A percentile compares a stretch with the other conserved stretches of the same genome.
These are phyloP conservation scores for Lactarius sp. DNA, from an alignment of 768 basidiomycete species.

Conservation along the genomic window DNA sequence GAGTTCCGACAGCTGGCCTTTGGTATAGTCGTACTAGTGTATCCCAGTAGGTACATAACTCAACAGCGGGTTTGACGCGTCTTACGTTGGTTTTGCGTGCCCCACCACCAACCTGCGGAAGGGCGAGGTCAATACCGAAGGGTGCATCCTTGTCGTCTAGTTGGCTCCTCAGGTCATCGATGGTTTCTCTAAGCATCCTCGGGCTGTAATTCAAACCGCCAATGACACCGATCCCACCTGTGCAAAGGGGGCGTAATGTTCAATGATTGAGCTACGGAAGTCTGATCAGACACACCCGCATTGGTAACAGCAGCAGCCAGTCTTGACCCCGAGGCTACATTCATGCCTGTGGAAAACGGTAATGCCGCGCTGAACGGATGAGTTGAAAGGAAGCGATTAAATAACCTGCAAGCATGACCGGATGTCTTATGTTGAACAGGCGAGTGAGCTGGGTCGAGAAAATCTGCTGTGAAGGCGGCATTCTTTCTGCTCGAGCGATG, in stretches of 20 bases:
- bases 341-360: conserved; percentile 51
- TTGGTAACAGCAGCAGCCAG: conserved; percentile 91
- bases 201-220: conserved; percentile 76
- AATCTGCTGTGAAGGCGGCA: conserved; percentile 62
- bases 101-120: conserved; percentile 77
- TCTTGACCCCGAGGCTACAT: conserved; percentile 79
- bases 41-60: not conserved
- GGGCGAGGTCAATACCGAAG: conserved; percentile 77
- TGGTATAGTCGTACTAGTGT: conserved; percentile 63
- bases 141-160: conserved; percentile 73
- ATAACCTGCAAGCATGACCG: conserved; percentile 73
- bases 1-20: conserved; percentile 70
- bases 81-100: conserved; percentile 78
- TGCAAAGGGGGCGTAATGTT: not conserved
- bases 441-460: conserved; percentile 72
- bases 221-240: conserved; percentile 80
- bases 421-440: conserved; percentile 75
- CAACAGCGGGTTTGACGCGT: not conserved
- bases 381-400: not conserved
- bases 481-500: conserved; percentile 30
- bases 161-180: conserved; percentile 67
- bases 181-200: conserved; percentile 59
- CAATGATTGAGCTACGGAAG: not conserved
- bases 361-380: conserved; percentile 2
- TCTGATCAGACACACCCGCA: conserved; percentile 45